Conservation (phyloP, 805 yeast species). For the Millerozyma acaciae region DNA sequence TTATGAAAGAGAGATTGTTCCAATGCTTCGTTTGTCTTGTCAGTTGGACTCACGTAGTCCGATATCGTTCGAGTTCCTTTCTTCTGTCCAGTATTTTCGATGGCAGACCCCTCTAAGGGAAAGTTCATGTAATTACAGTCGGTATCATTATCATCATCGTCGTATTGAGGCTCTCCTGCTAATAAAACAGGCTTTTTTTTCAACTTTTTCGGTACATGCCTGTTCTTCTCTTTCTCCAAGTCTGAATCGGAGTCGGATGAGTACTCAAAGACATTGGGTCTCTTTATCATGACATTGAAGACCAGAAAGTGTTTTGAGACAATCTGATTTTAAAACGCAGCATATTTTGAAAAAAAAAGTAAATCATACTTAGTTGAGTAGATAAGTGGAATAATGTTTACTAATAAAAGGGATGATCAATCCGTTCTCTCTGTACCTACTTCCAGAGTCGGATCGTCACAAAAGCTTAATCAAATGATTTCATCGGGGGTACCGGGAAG, state of each 20-base stretch:
- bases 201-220: neutral
- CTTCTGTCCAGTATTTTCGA: neutral
- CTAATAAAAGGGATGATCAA: constrained; percentile 24
- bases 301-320: neutral
- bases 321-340: neutral
- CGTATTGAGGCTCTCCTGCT: no score
- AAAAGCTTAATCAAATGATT: constrained; percentile 24
- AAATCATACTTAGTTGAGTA: neutral
- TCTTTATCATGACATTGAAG: constrained; percentile 3
- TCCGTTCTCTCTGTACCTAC: constrained; percentile 31
- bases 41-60: neutral
- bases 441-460: constrained; percentile 33
- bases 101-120: constrained; percentile 1
- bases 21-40: constrained; percentile 3
- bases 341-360: neutral
- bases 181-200: neutral
- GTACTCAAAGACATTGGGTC: constrained; percentile 1
- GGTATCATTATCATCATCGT: neutral
- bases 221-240: neutral
- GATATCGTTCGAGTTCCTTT: no score
- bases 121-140: constrained; percentile 12
- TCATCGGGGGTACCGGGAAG: constrained; percentile 5
- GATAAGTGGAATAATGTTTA: constrained; percentile 16
- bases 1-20: constrained; percentile 8
- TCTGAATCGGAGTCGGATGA: constrained; percentile 4